These are phyloP conservation scores for Akanthomyces muscarius DNA, from an alignment of 2,329 filamentous ascomycete species.

Conservation along the genomic window DNA sequence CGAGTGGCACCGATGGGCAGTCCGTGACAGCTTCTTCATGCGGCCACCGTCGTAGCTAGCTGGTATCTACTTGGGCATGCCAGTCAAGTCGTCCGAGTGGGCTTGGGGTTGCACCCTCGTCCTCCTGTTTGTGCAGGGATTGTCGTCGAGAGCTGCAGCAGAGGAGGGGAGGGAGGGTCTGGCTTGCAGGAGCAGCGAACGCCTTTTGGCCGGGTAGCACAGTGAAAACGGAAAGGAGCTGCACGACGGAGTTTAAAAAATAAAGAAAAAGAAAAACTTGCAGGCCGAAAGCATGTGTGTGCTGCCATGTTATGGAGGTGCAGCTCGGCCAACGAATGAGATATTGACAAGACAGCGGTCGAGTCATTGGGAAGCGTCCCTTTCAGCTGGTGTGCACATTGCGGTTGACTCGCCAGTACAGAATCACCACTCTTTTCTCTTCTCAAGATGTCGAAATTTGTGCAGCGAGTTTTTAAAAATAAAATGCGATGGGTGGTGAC, in stretches of 20 bases:
- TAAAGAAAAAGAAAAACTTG: background rate
- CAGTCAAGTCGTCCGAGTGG: slow-evolving; percentile 1
- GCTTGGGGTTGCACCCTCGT: background rate
- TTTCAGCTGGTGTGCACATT: background rate
- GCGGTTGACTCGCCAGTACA: background rate
- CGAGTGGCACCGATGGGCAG: background rate
- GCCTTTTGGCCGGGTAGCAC: background rate
- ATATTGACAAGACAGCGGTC: background rate
- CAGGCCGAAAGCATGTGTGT: background rate
- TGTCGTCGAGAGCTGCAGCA: background rate
- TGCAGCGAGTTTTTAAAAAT: background rate
- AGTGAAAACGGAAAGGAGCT: background rate
- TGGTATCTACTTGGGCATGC: background rate
- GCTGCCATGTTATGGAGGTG: background rate
- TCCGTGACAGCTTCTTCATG: slow-evolving; percentile 5
- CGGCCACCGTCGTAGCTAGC: background rate
- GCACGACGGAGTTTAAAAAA: background rate
- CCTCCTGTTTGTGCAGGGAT: background rate
- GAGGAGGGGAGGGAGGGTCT: background rate
- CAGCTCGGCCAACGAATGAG: background rate
- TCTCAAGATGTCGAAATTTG: background rate
- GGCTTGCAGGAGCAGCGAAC: slow-evolving; percentile 13
- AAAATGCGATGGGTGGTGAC: background rate
- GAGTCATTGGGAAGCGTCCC: background rate
- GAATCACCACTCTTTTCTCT: background rate